phyloP scores from a whole-genome alignment of 345 rosid species.

The Populus simonii region DNA sequence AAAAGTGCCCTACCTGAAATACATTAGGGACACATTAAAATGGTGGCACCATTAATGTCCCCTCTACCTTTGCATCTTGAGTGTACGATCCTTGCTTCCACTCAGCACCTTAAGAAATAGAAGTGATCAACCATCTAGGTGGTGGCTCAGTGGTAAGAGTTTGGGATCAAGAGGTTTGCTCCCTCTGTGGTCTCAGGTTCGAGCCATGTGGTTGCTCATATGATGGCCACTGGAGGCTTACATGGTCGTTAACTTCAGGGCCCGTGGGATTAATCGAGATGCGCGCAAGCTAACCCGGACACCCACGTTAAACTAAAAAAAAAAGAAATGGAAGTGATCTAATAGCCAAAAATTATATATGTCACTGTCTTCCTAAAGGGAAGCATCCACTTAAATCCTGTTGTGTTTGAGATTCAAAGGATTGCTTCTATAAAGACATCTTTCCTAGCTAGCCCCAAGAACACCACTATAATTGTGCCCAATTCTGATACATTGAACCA shows the following conservation, averaged over 20 bases:
- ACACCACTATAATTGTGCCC: neutral
- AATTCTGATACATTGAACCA: neutral
- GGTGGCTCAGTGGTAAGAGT: too few relatives aligned
- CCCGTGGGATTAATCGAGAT: too few relatives aligned
- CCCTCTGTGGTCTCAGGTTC: too few relatives aligned
- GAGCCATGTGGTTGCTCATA: too few relatives aligned
- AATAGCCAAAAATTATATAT: conserved; percentile 1
- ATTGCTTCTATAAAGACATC: neutral
- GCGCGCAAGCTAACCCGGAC: too few relatives aligned
- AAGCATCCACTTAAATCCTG: conserved; percentile 7
- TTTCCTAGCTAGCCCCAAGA: neutral
- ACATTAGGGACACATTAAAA: neutral
- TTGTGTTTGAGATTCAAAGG: conserved; percentile 6
- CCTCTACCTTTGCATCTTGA: neutral
- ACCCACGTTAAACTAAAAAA: too few relatives aligned
- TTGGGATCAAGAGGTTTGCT: too few relatives aligned
- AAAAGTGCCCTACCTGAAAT: neutral
- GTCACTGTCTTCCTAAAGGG: conserved; percentile 15
- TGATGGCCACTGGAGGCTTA: too few relatives aligned
- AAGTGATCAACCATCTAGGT: too few relatives aligned
- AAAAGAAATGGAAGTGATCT: neutral
- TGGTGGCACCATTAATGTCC: neutral
- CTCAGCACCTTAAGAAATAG: neutral
- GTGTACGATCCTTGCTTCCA: conserved; percentile 3
- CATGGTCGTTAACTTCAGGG: too few relatives aligned